Evolutionary conservation across 495 filamentous ascomycete species (phyloP), one percentile per base, ranked within the genome.

Genomic region (Aspergillus taichungensis): DNA sequence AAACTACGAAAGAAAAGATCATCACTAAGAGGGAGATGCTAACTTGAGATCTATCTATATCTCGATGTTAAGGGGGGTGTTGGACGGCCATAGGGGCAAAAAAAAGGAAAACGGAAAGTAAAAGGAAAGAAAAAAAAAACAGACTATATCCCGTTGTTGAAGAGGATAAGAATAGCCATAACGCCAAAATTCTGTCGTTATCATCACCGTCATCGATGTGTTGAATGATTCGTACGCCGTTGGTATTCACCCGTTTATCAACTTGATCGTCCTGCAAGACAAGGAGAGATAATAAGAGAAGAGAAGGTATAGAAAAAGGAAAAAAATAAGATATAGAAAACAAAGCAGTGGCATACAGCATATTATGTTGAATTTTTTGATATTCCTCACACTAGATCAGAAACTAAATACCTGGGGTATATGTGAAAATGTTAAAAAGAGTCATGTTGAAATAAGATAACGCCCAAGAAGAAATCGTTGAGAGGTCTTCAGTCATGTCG

Each of bases 391-490:
- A 42, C 47, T 55, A 37, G 46, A 45, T 32, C 39, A 54, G 47
- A 53, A 57, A 54, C 44, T 47, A 52, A 46, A 43, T 48, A 42
- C 45, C 37, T 47, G 55, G 56, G 46, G 50, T 50, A 56, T 60
- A 60, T 60, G 57, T 53, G 61, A 50, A 54, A 55, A 55, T 57
- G 62, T 63, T 63, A 59, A 64, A 62, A 24, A 24, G 18, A 62
- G 61, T 60, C 57, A 68, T 68, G 67, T 70, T 70, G 64, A 70
- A 68, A 61, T 62, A 47, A 51, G 55, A 57, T 54, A 64, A 65
- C 64, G 64, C 63, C 66, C 56, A 61, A 50, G 67, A 68, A 68
- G 64, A 68, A 71, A 63, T 71, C 67, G 67, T 71, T 71, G 67
- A 71, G 67, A 68, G 59, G 62, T 68, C 65, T 68, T 71, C 67